These are phyloP conservation scores for Toxoplasma gondii DNA, from an alignment of 169 alveolate genomes.

Conservation along the genomic window DNA sequence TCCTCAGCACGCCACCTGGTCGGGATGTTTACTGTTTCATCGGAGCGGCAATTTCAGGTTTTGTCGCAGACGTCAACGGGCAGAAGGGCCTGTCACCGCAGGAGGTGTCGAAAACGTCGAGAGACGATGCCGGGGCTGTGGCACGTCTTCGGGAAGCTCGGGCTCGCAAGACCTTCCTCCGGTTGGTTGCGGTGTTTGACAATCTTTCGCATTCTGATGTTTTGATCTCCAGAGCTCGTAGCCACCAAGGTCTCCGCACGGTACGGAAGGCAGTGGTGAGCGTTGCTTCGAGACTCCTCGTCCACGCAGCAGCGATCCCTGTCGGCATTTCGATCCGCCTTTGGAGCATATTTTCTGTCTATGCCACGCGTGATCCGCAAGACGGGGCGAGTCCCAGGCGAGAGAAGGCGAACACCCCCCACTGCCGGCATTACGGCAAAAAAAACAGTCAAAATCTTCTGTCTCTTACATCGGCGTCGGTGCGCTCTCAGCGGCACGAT, in stretches of 20 bases:
- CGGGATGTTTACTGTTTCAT: neutral
- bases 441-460: constrained; percentile 15
- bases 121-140: neutral
- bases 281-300: neutral
- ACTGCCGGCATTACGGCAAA: neutral
- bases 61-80: neutral
- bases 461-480: neutral
- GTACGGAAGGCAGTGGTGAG: neutral
- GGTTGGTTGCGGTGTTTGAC: constrained; percentile 6
- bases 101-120: neutral
- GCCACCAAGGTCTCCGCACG: neutral
- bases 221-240: neutral
- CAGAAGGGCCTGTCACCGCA: neutral
- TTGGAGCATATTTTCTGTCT: neutral
- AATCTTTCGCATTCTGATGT: neutral
- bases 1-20: neutral
- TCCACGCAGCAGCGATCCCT: neutral
- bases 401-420: neutral
- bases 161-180: neutral
- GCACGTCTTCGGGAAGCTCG: neutral
- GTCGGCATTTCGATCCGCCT: constrained; percentile 24
- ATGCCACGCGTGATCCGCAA: neutral
- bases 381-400: neutral
- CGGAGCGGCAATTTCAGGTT: neutral
- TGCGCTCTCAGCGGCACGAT: neutral